A percentile compares a stretch with the other conserved stretches of the same genome.
Conservation (phyloP, 2,329 filamentous ascomycete genomes). For the Capronia americana region DNA sequence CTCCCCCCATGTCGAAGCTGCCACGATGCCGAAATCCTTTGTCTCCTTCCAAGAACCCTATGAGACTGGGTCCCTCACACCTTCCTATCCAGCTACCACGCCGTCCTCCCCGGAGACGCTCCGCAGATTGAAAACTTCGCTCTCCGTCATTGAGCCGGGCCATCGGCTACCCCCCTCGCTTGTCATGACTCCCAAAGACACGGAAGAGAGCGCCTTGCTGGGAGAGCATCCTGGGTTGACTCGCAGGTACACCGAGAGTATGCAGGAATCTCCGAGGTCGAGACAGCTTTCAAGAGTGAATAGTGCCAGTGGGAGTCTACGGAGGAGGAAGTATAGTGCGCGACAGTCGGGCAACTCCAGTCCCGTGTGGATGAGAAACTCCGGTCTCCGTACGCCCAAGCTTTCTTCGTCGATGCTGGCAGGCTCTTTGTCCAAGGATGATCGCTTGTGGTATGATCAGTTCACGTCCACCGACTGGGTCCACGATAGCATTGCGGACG, state of each 20-base stretch:
- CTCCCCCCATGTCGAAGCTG: neutral
- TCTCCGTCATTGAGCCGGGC: slow-evolving; percentile 28
- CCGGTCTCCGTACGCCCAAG: slow-evolving; percentile 38
- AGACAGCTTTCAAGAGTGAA: slow-evolving; percentile 37
- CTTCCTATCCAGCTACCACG: slow-evolving; percentile 12
- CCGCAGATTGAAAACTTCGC: slow-evolving; percentile 16
- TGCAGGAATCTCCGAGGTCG: slow-evolving; percentile 22
- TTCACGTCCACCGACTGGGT: slow-evolving; percentile 99
- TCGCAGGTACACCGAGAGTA: slow-evolving; percentile 28
- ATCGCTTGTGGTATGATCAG: slow-evolving; percentile 98
- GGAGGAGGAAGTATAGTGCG: slow-evolving; percentile 30
- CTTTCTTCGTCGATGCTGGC: slow-evolving; percentile 51
- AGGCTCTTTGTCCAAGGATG: slow-evolving; percentile 72
- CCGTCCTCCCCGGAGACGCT: slow-evolving; percentile 26
- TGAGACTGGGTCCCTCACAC: slow-evolving; percentile 19
- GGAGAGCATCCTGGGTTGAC: slow-evolving; percentile 18
- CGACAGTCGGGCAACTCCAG: slow-evolving; percentile 29
- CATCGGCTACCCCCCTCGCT: slow-evolving; percentile 27
- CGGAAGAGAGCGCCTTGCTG: slow-evolving; percentile 33
- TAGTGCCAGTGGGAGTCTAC: slow-evolving; percentile 34
- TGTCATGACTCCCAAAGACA: slow-evolving; percentile 26
- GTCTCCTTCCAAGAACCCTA: slow-evolving; percentile 34
- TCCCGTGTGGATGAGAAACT: slow-evolving; percentile 33
- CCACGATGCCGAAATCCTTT: slow-evolving; percentile 35
- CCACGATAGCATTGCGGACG: slow-evolving; percentile 94